A percentile compares a stretch with the other conserved stretches of the same genome.
Conservation (phyloP, 176 grass and related monocot genomes). For the Alopecurus myosuroides region DNA sequence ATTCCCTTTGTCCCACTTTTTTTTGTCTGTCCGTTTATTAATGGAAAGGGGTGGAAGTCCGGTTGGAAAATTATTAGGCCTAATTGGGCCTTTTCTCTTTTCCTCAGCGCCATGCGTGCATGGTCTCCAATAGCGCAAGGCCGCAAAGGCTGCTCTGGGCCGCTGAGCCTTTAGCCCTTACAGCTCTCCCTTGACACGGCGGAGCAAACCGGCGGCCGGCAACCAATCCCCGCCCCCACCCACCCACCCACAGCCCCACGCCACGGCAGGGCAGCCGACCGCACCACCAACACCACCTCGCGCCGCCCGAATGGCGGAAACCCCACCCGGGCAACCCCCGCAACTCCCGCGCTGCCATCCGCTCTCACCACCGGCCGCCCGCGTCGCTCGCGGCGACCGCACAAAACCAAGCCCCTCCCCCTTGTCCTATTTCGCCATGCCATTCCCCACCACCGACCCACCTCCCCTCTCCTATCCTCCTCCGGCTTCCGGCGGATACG, state of each 20-base stretch:
- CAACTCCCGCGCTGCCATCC: not conserved
- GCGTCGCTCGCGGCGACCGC: not conserved
- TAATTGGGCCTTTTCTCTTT: too few species aligned
- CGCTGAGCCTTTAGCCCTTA: not conserved
- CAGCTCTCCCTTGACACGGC: not conserved
- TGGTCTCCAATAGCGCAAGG: too few species aligned
- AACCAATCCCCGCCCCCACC: too few species aligned
- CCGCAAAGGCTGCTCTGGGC: not conserved
- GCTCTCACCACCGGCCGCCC: not conserved
- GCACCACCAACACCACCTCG: not conserved
- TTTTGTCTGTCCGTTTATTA: too few species aligned
- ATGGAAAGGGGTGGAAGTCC: too few species aligned
- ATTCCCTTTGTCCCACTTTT: too few species aligned
- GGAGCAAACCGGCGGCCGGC: not conserved
- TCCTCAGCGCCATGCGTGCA: too few species aligned
- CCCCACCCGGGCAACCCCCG: not conserved
- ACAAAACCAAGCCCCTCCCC: not conserved
- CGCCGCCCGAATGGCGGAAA: constrained; percentile 1
- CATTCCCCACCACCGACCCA: constrained; percentile 20
- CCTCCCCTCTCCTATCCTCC: not conserved
- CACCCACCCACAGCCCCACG: too few species aligned
- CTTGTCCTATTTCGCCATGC: constrained; percentile 41
- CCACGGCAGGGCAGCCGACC: not conserved
- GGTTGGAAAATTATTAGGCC: too few species aligned
- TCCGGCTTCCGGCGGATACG: not conserved